phyloP scores from a whole-genome alignment of 129 eudicot genomes.

The Artemisia annua region DNA sequence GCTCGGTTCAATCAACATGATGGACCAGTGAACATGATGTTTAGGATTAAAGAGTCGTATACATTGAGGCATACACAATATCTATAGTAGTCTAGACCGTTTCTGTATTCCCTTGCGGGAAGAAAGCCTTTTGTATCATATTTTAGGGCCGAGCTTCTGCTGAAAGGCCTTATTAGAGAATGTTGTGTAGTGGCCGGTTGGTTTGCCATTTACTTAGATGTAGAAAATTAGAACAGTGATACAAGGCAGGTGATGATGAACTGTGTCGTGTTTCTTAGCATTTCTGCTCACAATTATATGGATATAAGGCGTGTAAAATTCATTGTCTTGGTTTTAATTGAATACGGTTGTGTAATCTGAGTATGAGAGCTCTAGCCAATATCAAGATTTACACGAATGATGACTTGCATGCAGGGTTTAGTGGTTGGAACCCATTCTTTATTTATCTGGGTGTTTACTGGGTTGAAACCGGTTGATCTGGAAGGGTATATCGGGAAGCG shows the following conservation, averaged over 20 bases:
- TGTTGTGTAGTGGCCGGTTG: slow-evolving; percentile 25
- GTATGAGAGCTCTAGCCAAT: background rate
- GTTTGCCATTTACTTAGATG: slow-evolving; percentile 22
- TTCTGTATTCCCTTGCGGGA: slow-evolving; percentile 11
- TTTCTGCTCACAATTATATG: slow-evolving; percentile 26
- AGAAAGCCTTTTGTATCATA: slow-evolving; percentile 33
- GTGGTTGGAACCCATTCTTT: background rate
- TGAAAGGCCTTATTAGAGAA: slow-evolving; percentile 20
- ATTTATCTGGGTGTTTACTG: too few species aligned
- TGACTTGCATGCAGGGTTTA: slow-evolving; percentile 3
- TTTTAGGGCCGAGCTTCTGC: slow-evolving; percentile 14
- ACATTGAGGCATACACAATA: slow-evolving; percentile 19
- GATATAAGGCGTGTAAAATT: slow-evolving; percentile 34
- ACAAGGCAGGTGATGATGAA: slow-evolving; percentile 10
- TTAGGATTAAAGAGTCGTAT: slow-evolving; percentile 6
- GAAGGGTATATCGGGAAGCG: too few species aligned
- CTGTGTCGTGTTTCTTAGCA: slow-evolving; percentile 14
- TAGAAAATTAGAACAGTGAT: slow-evolving; percentile 34
- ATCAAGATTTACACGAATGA: background rate
- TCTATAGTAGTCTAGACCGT: slow-evolving; percentile 20
- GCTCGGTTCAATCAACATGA: slow-evolving; percentile 31
- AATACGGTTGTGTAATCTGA: slow-evolving; percentile 7
- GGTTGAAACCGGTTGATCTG: too few species aligned
- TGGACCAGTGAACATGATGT: slow-evolving; percentile 33
- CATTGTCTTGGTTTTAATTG: slow-evolving; percentile 13